A percentile compares a stretch with the other conserved stretches of the same genome.
These are phyloP conservation scores for Hordeum vulgare DNA, from an alignment of 176 grass and related monocot genomes.

Conservation along the genomic window MorexV3_pseudomolecules_assembly NC_058522.1:164820641-164821140, in stretches of 20 bases:
- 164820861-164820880: background rate
- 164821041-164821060: background rate
- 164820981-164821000: background rate
- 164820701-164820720: slow-evolving; percentile 92
- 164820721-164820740: slow-evolving; percentile 44
- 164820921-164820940: background rate
- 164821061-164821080: background rate
- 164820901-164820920: background rate
- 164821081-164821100: background rate
- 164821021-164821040: background rate
- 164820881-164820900: background rate
- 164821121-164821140: background rate
- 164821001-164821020: background rate
- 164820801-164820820: background rate
- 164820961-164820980: background rate
- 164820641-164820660: slow-evolving; percentile 73
- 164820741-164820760: slow-evolving; percentile 50
- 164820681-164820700: slow-evolving; percentile 75
- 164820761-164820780: slow-evolving; percentile 54
- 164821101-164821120: background rate
- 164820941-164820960: background rate
- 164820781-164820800: slow-evolving; percentile 31
- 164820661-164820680: slow-evolving; percentile 90
- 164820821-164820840: background rate
- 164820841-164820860: background rate